Evolutionary conservation across 2,329 filamentous ascomycete species (phyloP).

Genomic region (Sporothrix sp.): DNA sequence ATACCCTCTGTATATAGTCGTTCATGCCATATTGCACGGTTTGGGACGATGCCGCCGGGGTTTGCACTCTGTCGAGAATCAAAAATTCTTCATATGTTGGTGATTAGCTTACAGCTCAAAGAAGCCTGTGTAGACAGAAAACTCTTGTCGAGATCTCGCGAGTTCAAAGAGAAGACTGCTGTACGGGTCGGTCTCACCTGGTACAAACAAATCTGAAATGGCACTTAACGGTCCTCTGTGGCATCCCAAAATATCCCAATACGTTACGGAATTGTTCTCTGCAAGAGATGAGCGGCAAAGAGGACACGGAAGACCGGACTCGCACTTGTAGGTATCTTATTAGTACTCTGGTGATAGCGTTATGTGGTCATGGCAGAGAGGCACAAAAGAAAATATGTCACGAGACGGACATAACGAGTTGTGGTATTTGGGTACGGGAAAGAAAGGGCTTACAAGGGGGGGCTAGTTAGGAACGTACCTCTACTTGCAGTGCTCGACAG

Average conservation of each 20-base stretch:
- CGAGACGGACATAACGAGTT: too few relatives aligned
- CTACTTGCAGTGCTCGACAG: slow-evolving; percentile 37
- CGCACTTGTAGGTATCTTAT: slow-evolving; percentile 34
- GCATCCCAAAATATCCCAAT: slow-evolving; percentile 43
- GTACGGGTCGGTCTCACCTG: slow-evolving; percentile 32
- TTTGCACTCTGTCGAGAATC: slow-evolving; percentile 27
- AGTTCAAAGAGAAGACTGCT: neutral
- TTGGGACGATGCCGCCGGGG: slow-evolving; percentile 41
- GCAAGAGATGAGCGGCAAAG: slow-evolving; percentile 31
- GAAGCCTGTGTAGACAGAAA: neutral
- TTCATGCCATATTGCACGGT: slow-evolving; percentile 42
- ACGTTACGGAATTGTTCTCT: slow-evolving; percentile 26
- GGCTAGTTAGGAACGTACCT: too few relatives aligned
- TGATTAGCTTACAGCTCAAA: neutral
- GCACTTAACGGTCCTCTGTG: slow-evolving; percentile 38
- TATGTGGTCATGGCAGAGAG: too few relatives aligned
- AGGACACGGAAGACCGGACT: slow-evolving; percentile 40
- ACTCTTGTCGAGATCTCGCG: too few relatives aligned
- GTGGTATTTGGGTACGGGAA: too few relatives aligned
- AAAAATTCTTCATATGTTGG: slow-evolving; percentile 4
- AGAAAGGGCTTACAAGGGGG: too few relatives aligned
- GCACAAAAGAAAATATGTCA: too few relatives aligned
- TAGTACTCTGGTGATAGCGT: neutral
- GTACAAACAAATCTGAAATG: slow-evolving; percentile 40
- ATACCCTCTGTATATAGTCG: slow-evolving; percentile 39